Evolutionary conservation across 768 basidiomycete genomes (phyloP).

Genomic region (Sutorius australiensis): DNA sequence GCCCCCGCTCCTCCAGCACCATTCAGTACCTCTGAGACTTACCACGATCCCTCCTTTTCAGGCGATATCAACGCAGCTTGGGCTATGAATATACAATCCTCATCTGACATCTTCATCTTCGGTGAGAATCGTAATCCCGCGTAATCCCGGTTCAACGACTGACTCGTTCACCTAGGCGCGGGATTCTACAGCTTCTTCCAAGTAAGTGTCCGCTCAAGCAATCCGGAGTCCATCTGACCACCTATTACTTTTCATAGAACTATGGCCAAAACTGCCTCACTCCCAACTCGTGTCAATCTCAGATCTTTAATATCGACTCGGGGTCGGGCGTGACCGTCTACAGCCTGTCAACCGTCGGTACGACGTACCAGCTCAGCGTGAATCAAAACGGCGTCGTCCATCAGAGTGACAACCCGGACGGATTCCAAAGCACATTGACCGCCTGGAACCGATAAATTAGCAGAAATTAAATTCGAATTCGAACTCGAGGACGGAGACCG

Average conservation of each 20-base stretch:
- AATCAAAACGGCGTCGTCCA: constrained; percentile 31
- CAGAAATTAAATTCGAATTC: not conserved
- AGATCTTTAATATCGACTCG: constrained; percentile 41
- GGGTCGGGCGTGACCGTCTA: constrained; percentile 38
- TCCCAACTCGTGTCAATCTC: constrained; percentile 37
- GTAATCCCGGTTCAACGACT: constrained; percentile 29
- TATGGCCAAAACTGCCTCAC: constrained; percentile 37
- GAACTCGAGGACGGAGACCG: not conserved
- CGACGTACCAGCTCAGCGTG: constrained; percentile 40
- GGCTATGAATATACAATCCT: constrained; percentile 28
- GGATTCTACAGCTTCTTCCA: constrained; percentile 50
- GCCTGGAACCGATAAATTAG: not conserved
- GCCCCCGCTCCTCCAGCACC: constrained; percentile 41
- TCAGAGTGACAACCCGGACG: constrained; percentile 35
- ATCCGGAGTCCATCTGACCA: not conserved
- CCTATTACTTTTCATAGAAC: constrained; percentile 25
- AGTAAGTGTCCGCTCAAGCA: constrained; percentile 14
- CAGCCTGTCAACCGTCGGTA: constrained; percentile 44
- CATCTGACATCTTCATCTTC: constrained; percentile 41
- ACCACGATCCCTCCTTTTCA: constrained; percentile 38
- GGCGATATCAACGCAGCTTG: not conserved
- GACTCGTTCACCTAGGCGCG: constrained; percentile 32
- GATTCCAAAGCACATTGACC: constrained; percentile 38
- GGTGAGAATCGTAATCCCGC: constrained; percentile 27
- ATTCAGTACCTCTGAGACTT: constrained; percentile 33